These are phyloP conservation scores for Leersia perrieri DNA, from an alignment of 176 grass and related monocot species.

Conservation along the genomic window DNA sequence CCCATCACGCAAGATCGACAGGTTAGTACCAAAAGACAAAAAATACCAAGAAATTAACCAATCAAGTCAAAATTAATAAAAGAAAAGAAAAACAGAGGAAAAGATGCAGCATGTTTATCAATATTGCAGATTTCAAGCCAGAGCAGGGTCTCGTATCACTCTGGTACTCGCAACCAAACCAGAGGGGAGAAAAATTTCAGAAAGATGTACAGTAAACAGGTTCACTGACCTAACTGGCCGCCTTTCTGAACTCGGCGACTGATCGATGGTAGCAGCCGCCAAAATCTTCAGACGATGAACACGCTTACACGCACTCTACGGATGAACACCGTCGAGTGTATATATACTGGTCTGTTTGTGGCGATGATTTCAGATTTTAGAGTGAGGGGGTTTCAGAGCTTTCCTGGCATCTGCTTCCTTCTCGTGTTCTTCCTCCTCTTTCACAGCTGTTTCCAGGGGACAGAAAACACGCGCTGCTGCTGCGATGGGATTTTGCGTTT, in stretches of 20 bases:
- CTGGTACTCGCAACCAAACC: neutral
- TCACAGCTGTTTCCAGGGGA: constrained; percentile 12
- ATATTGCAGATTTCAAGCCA: neutral
- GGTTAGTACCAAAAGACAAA: neutral
- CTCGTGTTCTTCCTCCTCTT: neutral
- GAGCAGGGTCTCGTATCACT: neutral
- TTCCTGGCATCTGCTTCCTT: neutral
- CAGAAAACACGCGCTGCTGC: neutral
- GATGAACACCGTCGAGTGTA: neutral
- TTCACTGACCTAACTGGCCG: neutral
- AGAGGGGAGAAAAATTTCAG: neutral
- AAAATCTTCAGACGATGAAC: neutral
- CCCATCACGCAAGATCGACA: neutral
- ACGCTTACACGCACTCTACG: neutral
- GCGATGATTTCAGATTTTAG: neutral
- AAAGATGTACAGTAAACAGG: neutral
- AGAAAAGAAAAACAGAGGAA: neutral
- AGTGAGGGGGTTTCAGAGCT: neutral
- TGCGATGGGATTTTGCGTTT: neutral
- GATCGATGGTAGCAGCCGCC: neutral
- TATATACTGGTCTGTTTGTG: neutral
- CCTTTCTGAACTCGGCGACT: neutral
- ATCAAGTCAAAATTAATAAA: neutral
- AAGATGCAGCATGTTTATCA: neutral
- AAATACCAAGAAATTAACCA: neutral